phyloP scores from a whole-genome alignment of 139 green algal genomes.

The Chlorella ohadii region DNA sequence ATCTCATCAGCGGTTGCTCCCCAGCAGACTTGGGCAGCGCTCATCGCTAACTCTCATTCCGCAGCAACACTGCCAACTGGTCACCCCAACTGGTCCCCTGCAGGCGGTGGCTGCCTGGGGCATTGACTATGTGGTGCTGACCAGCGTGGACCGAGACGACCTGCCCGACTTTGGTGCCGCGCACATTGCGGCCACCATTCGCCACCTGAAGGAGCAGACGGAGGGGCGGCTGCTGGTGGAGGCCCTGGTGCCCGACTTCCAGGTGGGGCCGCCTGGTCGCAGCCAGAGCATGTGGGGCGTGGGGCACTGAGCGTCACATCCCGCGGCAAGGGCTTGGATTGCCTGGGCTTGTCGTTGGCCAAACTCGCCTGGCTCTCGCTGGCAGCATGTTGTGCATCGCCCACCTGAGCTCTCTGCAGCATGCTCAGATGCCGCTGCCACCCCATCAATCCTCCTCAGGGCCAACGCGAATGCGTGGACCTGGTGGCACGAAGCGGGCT shows the following conservation, averaged over 20 bases:
- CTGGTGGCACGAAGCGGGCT: slow-evolving; percentile 84
- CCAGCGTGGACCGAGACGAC: slow-evolving; percentile 97
- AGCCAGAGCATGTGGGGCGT: no score
- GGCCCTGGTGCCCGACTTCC: slow-evolving; percentile 96
- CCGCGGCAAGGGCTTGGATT: no score
- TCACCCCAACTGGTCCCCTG: not conserved
- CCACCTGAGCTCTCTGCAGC: no score
- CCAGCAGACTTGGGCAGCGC: no score
- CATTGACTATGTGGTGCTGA: slow-evolving; percentile 98
- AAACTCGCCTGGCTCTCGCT: no score
- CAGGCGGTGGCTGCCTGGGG: slow-evolving; percentile 91
- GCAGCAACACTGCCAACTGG: no score
- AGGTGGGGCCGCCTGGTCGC: slow-evolving; percentile 24
- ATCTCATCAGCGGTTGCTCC: no score
- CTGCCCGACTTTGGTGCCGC: slow-evolving; percentile 87
- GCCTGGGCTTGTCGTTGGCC: no score
- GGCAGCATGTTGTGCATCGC: no score
- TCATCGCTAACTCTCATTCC: no score
- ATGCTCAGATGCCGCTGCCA: no score
- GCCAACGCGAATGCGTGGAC: slow-evolving; percentile 65
- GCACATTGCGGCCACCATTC: slow-evolving; percentile 92
- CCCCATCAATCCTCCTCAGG: slow-evolving; percentile 25
- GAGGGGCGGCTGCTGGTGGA: slow-evolving; percentile 89
- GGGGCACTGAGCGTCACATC: no score
- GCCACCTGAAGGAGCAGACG: slow-evolving; percentile 78